These are phyloP conservation scores for Botrytis squamosa DNA, from an alignment of 2,329 filamentous ascomycete species.

Conservation along the genomic window DNA sequence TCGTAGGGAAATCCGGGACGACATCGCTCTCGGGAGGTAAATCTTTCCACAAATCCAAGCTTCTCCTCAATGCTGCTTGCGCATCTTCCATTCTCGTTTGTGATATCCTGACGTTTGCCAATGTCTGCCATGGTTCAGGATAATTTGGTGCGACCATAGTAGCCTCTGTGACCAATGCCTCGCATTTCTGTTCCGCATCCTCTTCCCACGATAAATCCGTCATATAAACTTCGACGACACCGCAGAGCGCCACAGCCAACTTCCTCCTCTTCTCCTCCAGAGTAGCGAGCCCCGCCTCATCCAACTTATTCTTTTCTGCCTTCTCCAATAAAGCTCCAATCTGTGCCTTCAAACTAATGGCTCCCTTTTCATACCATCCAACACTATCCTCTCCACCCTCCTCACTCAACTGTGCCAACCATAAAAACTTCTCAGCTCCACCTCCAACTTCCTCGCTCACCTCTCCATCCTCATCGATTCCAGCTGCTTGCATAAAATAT, in stretches of 20 bases:
- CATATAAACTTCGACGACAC: constrained; percentile 97
- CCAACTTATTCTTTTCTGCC: constrained; percentile 48
- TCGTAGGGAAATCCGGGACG: constrained; percentile 81
- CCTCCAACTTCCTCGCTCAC: constrained; percentile 71
- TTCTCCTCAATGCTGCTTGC: constrained; percentile 71
- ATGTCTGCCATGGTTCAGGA: constrained; percentile 89
- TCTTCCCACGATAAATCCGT: constrained; percentile 92
- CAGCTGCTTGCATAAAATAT: constrained; percentile 71
- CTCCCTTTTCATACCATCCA: constrained; percentile 67
- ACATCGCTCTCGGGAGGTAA: constrained; percentile 67
- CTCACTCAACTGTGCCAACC: constrained; percentile 85
- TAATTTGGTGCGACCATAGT: constrained; percentile 77
- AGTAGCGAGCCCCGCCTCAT: constrained; percentile 42
- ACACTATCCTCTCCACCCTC: constrained; percentile 66
- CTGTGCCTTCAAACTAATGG: constrained; percentile 67
- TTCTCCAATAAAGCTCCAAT: constrained; percentile 62
- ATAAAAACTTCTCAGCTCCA: constrained; percentile 90
- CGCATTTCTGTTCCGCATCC: constrained; percentile 86
- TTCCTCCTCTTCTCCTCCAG: constrained; percentile 74
- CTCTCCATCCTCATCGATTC: constrained; percentile 72
- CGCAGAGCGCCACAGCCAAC: constrained; percentile 87
- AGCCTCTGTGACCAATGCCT: constrained; percentile 85
- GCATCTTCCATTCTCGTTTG: constrained; percentile 80
- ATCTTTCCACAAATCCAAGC: constrained; percentile 80
- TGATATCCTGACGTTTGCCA: constrained; percentile 91